These are phyloP conservation scores for Beauveria pseudobassiana DNA, from an alignment of 2,329 filamentous ascomycete genomes.

Conservation along the genomic window DNA sequence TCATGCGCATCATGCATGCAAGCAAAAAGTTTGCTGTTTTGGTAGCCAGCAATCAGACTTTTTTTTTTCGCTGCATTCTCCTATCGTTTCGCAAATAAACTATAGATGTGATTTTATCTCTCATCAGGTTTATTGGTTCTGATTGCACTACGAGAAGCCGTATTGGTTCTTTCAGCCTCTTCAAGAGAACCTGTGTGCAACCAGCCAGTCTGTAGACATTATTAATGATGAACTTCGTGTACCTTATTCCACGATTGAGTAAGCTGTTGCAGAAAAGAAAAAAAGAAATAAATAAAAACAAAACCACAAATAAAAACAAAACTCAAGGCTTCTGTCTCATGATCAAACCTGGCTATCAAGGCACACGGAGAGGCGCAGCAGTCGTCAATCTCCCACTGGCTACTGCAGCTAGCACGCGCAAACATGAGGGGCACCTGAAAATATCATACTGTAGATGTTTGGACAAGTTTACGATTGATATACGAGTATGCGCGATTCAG, in stretches of 20 bases:
- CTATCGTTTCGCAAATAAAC: neutral
- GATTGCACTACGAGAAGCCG: too few relatives aligned
- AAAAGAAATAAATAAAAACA: too few relatives aligned
- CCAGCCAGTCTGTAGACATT: neutral
- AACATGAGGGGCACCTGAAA: neutral
- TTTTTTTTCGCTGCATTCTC: neutral
- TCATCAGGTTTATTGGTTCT: too few relatives aligned
- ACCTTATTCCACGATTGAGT: neutral
- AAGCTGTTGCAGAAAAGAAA: neutral
- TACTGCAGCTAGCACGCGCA: neutral
- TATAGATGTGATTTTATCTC: neutral
- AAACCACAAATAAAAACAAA: too few relatives aligned
- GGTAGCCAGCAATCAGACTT: neutral
- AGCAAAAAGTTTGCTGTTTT: neutral
- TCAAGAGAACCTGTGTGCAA: neutral
- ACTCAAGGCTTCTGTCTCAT: neutral
- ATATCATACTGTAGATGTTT: neutral
- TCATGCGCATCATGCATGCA: neutral
- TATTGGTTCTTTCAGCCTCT: too few relatives aligned
- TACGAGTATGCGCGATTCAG: neutral
- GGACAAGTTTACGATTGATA: neutral
- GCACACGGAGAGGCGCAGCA: neutral
- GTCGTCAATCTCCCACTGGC: neutral
- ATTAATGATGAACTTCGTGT: too few relatives aligned
- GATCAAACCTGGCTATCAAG: neutral